phyloP scores from a whole-genome alignment of 495 filamentous ascomycete genomes.

The Opeltia flavorubescens region DNA sequence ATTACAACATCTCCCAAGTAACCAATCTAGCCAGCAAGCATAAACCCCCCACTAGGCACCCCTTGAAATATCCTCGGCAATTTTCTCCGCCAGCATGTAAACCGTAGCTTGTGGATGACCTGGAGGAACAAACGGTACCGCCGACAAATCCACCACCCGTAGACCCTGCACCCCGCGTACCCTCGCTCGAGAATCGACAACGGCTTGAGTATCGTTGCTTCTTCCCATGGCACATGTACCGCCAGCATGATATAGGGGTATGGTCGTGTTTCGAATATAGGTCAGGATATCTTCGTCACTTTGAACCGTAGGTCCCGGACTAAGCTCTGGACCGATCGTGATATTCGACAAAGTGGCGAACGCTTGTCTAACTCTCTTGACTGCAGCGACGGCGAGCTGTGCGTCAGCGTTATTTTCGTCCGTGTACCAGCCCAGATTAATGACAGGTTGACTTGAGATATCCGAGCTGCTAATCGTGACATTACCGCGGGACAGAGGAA shows the following conservation, averaged over 20 bases:
- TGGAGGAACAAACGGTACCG: too few species aligned
- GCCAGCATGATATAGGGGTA: constrained; percentile 32
- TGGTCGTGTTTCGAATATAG: constrained; percentile 21
- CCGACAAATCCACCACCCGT: constrained; percentile 35
- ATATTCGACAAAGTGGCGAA: constrained; percentile 15
- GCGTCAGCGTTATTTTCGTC: constrained; percentile 1
- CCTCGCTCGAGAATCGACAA: constrained; percentile 25
- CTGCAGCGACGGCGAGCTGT: background rate
- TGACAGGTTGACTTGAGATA: constrained; percentile 32
- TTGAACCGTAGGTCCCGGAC: constrained; percentile 25
- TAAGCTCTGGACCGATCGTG: constrained; percentile 18
- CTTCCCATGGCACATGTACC: constrained; percentile 29
- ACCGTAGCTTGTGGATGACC: too few species aligned
- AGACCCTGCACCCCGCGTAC: constrained; percentile 25
- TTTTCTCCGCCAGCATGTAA: too few species aligned
- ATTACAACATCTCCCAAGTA: too few species aligned
- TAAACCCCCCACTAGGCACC: too few species aligned
- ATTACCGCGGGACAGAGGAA: constrained; percentile 40
- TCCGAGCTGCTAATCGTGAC: constrained; percentile 33
- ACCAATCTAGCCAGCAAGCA: too few species aligned
- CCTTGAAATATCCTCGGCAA: too few species aligned
- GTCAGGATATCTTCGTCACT: constrained; percentile 31
- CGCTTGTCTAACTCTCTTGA: constrained; percentile 13
- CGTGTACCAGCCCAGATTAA: constrained; percentile 40
- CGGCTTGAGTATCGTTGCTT: constrained; percentile 21